phyloP scores from a whole-genome alignment of 2,329 filamentous ascomycete genomes.

The Metarhizium anisopliae region DNA sequence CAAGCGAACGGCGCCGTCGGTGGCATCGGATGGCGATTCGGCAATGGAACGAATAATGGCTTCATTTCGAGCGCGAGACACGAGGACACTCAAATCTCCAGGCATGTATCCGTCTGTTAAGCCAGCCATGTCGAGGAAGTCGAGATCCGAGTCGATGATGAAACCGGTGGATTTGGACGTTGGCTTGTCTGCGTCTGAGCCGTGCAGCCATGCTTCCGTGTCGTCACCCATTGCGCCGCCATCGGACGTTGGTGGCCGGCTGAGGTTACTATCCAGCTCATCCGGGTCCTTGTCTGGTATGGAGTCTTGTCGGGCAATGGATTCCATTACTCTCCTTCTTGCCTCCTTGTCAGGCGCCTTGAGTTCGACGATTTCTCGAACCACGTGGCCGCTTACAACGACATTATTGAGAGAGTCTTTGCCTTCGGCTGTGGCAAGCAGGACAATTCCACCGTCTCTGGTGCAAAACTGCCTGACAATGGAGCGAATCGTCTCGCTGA shows the following conservation, averaged over 20 bases:
- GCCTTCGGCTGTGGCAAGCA: constrained; percentile 83
- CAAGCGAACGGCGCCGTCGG: constrained; percentile 50
- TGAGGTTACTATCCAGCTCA: constrained; percentile 32
- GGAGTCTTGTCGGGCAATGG: constrained; percentile 54
- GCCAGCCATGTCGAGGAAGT: constrained; percentile 87
- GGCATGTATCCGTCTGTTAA: constrained; percentile 98
- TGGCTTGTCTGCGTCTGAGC: constrained; percentile 41
- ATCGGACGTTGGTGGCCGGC: constrained; percentile 48
- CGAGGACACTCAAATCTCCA: constrained; percentile 78
- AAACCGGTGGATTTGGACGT: constrained; percentile 49
- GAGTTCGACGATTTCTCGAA: constrained; percentile 80
- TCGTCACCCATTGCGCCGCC: constrained; percentile 43
- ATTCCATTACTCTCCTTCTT: constrained; percentile 72
- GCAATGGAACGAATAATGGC: constrained; percentile 77
- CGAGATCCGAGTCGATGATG: constrained; percentile 64
- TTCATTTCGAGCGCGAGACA: constrained; percentile 82
- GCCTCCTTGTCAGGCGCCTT: constrained; percentile 92
- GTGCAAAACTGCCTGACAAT: constrained; percentile 79
- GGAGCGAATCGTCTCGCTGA: constrained; percentile 80
- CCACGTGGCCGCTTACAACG: constrained; percentile 82
- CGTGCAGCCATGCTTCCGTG: constrained; percentile 67
- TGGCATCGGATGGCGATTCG: constrained; percentile 35
- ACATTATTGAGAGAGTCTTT: constrained; percentile 91
- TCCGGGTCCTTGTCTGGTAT: constrained; percentile 27
- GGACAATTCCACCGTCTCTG: constrained; percentile 68